Evolutionary conservation across 2,329 filamentous ascomycete species (phyloP), one percentile per base, ranked within the genome.

Genomic region (Paecilomyces dactylethromorphus): DNA sequence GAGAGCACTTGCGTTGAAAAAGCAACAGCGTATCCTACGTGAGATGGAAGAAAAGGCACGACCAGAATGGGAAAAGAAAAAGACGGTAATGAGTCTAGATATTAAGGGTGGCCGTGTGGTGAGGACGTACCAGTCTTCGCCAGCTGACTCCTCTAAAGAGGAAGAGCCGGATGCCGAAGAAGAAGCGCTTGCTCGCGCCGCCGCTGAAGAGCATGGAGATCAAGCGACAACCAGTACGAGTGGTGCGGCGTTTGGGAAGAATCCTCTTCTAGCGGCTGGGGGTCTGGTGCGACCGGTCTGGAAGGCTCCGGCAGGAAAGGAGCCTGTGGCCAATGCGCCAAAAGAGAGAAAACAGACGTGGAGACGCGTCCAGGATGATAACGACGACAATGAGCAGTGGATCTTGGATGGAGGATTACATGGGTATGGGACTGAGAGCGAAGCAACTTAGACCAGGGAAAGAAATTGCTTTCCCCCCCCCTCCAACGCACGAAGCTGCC

Each of bases 61-160:
- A 56, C 91, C 92, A 0, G 92, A 95, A 62, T 96, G 92, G 74
- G 92, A 97, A 78, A 96, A 93, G 81, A 83, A 90, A 59, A 85
- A 84, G 66, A 87, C 94, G 60, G 88, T 97, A 1, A 84, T 95
- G 64, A 93, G 89, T 68, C 89, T 96, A 61, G 91, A 96, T 70
- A 77, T 96, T 0, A 86, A 87, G 8, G 88, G 87, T 0, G 87
- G 88, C 18, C 92, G 88, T 66, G 85, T 96, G 2, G 86, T 94
- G 3, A 85, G 84, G 60, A 74, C 60, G 58, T 76, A 61, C 69
- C 64, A 71, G 64, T 72, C 60, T 68, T 73, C 76, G 60, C 57
- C 69, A 56, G 63, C 64, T 15, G 69, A 69, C 21, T 50, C 59
- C 60, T 21, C 55, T 50, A 13, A 55, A 57, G 33, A 74, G 65